Base-by-base conservation (phyloP, 192 early-diverging fungal species). In the Ramicandelaber brevisporus region DNA sequence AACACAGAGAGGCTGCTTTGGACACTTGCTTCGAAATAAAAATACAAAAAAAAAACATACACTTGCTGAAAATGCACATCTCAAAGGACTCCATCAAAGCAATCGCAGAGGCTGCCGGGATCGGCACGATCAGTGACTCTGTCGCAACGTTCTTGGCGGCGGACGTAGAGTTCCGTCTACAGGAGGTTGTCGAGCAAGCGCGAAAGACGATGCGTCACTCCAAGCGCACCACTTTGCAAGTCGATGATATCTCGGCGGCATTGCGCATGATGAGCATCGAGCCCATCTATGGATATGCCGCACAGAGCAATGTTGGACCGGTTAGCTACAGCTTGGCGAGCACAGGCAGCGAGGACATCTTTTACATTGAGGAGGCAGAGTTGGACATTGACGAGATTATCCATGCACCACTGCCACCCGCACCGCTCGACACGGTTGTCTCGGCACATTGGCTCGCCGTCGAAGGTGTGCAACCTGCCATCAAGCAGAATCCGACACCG, bases 401-500 rank as follows among this genome's bases (percentile, higher is more conserved):
- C 0, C 72, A 74, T 23, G 64, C 64, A 8, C 78, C 84, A 1
- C 46, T 99, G 9, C 93, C 93, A 0, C 70, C 70, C 30, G 78
- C 90, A 1, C 93, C 93, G 1, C 57, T 83, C 2, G 85, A 93
- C 18, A 62, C 82, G 0, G 68, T 73, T 2, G 82, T 74, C 37
- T 89, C 86, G 0, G 84, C 76, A 6, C 90, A 96, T 40, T 96
- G 87, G 86, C 59, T 99, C n/a, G 90, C 93, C 1, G 78, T 99
- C 35, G 93, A 96, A 36, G 93, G 93, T n/a, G 86, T 96, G 8
- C 93, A 99, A 47, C 93, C 93, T 8, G 60, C 71, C 6, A 93
- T 88, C 38, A 73, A 80, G 10, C 89, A 99, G 45, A 99, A 99
- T 38, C 93, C 93, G 15, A 67, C 68, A 1, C 71, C 77, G 2